Evolutionary conservation across 2,329 filamentous ascomycete species (phyloP), one percentile per base, ranked within the genome.

Genomic region (Pseudogymnoascus sp.): DNA sequence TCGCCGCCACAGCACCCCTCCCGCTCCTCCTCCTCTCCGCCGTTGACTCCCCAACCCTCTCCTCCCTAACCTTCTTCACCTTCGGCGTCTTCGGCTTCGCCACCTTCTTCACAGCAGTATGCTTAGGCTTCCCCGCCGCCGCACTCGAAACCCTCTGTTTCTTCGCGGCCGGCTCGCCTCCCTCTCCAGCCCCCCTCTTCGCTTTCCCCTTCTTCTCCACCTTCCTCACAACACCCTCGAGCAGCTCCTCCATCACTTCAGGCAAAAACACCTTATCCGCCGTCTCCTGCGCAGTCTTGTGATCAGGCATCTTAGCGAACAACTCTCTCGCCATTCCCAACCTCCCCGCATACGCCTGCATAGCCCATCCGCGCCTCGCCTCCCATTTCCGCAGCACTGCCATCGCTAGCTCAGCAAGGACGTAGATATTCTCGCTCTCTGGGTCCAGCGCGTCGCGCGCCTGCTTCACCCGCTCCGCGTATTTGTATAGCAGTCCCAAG

Each of bases 401-500:
- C 74, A 94, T 90, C 0, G 92, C 86, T 8, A 99, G 82, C 73
- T 99, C 94, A 60, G 90, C 92, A 37, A 99, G 76, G 5, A 92
- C 86, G 72, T 97, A 96, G 0, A 99, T 80, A 65, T 87, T 86
- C 62, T 92, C 85, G 68, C 87, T 90, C 1, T 81, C 77, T 0
- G 85, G 82, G 25, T 83, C 81, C 64, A 97, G 85, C 10, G 84
- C 89, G 72, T 99, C 94, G 42, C 85, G 82, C 8, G 92, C 89
- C 74, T 93, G 89, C 79, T 99, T 99, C 61, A 96, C 87, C 8
- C 92, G 86, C 74, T 97, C 92, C 10, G 92, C 92, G 65, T 97
- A 89, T 73, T 94, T 91, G 78, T 89, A 94, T 40, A 99, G 92
- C 64, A 96, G 79, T 0, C 89, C 88, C 13, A 97, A 80, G 69